Evolutionary conservation across 202 grass and related monocot genomes (phyloP).

Genomic region (Carex sylvatica): DNA sequence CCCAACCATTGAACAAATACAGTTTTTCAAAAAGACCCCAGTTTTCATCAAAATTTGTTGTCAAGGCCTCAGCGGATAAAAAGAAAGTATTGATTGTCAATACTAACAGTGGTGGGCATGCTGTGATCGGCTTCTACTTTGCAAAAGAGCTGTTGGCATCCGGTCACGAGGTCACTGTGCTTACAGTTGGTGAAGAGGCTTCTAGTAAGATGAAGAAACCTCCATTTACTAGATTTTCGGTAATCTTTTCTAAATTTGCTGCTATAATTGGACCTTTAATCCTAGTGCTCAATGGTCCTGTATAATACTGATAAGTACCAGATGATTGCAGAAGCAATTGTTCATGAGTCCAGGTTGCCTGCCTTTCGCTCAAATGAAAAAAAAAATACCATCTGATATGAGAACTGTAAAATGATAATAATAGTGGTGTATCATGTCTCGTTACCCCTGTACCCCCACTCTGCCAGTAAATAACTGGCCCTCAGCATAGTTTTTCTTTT

Average conservation of each 20-base stretch:
- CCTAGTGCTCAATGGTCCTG: background rate
- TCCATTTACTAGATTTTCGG: constrained; percentile 80
- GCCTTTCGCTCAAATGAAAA: background rate
- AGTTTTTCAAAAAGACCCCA: constrained; percentile 1
- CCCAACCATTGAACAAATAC: background rate
- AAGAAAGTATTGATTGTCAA: constrained; percentile 84
- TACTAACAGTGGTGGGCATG: constrained; percentile 70
- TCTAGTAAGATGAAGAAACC: constrained; percentile 98
- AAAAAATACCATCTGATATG: background rate
- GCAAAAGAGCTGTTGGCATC: constrained; percentile 60
- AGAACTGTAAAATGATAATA: background rate
- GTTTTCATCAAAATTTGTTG: background rate
- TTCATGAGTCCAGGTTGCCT: background rate
- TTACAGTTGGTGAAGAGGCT: constrained; percentile 75
- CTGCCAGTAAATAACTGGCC: background rate
- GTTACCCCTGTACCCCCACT: background rate
- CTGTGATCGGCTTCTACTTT: constrained; percentile 88
- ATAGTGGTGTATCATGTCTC: background rate
- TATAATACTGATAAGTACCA: background rate
- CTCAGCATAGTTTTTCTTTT: background rate
- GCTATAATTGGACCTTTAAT: background rate
- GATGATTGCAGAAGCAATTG: background rate
- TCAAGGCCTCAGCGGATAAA: constrained; percentile 38
- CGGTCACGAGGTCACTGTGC: constrained; percentile 71
- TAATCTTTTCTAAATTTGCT: constrained; percentile 3